These are phyloP conservation scores for Schizosaccharomyces pombe DNA, from an alignment of 805 yeast species.

Conservation along the genomic window DNA sequence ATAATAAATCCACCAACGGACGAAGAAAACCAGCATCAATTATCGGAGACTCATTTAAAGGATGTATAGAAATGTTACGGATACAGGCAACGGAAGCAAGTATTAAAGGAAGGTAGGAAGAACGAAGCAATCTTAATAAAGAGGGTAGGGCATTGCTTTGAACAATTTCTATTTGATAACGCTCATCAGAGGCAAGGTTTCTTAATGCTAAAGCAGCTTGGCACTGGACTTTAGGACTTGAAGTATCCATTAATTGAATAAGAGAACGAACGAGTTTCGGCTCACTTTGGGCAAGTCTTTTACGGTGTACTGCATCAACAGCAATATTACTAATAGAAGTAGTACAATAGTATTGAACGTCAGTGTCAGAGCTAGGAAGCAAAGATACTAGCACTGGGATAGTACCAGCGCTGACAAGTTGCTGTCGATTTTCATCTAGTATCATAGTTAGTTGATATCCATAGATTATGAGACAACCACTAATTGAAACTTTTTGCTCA, in stretches of 20 bases:
- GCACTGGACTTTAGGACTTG: conserved; percentile 87
- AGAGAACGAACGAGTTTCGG: conserved; percentile 74
- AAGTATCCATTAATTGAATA: conserved; percentile 77
- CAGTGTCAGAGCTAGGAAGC: conserved; percentile 69
- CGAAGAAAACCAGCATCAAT: conserved; percentile 90
- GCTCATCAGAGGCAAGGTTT: conserved; percentile 85
- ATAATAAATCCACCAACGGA: conserved; percentile 63
- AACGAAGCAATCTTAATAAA: conserved; percentile 67
- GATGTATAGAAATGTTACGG: conserved; percentile 89
- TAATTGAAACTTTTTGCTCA: neutral
- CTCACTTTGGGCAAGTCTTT: conserved; percentile 70
- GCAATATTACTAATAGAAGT: conserved; percentile 94
- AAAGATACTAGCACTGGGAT: conserved; percentile 85
- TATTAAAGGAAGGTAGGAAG: conserved; percentile 57
- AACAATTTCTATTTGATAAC: conserved; percentile 87
- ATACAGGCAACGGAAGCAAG: conserved; percentile 96
- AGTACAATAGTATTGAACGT: conserved; percentile 94
- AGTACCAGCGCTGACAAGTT: conserved; percentile 91
- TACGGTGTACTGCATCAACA: conserved; percentile 79
- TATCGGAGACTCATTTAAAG: conserved; percentile 80
- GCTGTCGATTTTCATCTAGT: conserved; percentile 71
- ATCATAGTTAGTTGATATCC: neutral
- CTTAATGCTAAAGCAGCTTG: conserved; percentile 93
- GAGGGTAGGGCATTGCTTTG: conserved; percentile 89
- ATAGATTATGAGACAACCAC: neutral